Evolutionary conservation across 164 flowering plant species (phyloP).

Genomic region (Kingdonia uniflora): DNA sequence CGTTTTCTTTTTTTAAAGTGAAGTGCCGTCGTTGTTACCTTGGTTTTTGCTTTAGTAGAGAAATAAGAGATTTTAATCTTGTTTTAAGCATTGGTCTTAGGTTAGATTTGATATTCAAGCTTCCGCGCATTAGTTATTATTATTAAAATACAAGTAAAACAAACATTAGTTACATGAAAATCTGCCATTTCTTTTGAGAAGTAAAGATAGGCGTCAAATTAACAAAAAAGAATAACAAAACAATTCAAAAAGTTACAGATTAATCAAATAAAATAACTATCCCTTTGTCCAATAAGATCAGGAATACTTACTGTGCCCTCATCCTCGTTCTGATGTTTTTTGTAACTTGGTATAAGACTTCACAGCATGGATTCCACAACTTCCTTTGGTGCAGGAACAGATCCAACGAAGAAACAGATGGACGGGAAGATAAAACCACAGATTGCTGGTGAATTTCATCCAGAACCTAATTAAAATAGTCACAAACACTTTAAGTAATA

Average conservation of each 20-base stretch:
- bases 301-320: constrained; percentile 63
- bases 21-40: too few relatives aligned
- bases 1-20: too few relatives aligned
- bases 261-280: background rate
- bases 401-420: constrained; percentile 84
- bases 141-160: too few relatives aligned
- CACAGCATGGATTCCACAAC: constrained; percentile 72
- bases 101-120: too few relatives aligned
- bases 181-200: background rate
- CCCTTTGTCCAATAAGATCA: too few relatives aligned
- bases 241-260: background rate
- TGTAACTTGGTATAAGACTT: constrained; percentile 42
- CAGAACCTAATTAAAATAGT: constrained; percentile 62
- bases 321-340: constrained; percentile 52
- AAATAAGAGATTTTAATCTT: too few relatives aligned
- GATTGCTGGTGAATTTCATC: constrained; percentile 99
- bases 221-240: too few relatives aligned
- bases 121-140: too few relatives aligned
- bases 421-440: constrained; percentile 73
- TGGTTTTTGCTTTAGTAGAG: too few relatives aligned
- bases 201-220: background rate
- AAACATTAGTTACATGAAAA: too few relatives aligned
- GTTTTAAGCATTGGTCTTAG: too few relatives aligned
- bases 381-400: constrained; percentile 89
- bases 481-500: constrained; percentile 15